These are phyloP conservation scores for Oryza brachyantha DNA, from an alignment of 176 grass and related monocot genomes.

Conservation along the genomic window DNA sequence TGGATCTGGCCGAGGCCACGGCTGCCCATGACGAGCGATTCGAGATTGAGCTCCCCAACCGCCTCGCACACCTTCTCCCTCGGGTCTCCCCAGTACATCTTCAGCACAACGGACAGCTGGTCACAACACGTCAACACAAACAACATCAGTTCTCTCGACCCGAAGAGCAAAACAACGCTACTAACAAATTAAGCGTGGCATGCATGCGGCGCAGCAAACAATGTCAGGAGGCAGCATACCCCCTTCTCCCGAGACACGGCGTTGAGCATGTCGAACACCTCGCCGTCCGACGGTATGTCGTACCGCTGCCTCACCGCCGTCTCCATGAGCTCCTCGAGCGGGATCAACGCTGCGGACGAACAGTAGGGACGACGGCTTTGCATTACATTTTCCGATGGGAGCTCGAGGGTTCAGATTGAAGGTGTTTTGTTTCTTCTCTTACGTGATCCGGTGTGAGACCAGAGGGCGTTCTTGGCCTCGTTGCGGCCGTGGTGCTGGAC, in stretches of 20 bases:
- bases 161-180: not conserved
- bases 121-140: not conserved
- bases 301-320: slow-evolving; percentile 55
- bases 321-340: slow-evolving; percentile 55
- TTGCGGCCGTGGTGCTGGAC: slow-evolving; percentile 39
- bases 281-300: slow-evolving; percentile 43
- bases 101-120: slow-evolving; percentile 56
- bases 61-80: slow-evolving; percentile 89
- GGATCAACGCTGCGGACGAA: slow-evolving; percentile 58
- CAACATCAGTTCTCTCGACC: not conserved
- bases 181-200: too few species aligned
- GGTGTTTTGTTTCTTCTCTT: too few species aligned
- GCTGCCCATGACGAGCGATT: slow-evolving; percentile 72
- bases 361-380: not conserved
- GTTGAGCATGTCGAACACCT: slow-evolving; percentile 56
- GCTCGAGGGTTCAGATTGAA: not conserved
- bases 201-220: not conserved
- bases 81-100: slow-evolving; percentile 75
- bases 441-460: slow-evolving; percentile 61
- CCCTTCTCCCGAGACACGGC: slow-evolving; percentile 49
- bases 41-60: slow-evolving; percentile 45
- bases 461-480: slow-evolving; percentile 45
- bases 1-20: slow-evolving; percentile 61
- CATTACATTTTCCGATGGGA: not conserved
- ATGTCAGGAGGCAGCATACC: not conserved